Evolutionary conservation across 768 basidiomycete genomes (phyloP).

Genomic region (Mrakia blollopis): DNA sequence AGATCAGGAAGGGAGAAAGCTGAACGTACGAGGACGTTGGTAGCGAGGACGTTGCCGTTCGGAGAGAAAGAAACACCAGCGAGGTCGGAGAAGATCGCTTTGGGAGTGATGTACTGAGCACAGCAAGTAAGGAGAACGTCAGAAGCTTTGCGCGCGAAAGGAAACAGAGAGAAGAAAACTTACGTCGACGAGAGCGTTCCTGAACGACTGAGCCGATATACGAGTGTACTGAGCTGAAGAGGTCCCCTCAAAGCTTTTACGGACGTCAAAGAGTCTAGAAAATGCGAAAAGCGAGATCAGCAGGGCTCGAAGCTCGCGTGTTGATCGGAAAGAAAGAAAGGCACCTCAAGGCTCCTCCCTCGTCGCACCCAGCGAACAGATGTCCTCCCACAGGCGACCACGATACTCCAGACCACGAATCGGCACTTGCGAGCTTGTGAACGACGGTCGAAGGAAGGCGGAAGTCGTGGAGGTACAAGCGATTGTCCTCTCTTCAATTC

Average conservation of each 20-base stretch:
- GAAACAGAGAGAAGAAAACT: not conserved
- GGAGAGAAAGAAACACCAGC: conserved; percentile 6
- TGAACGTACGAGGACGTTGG: conserved; percentile 5
- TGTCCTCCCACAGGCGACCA: not conserved
- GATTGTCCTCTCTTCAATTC: not conserved
- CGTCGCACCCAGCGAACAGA: conserved; percentile 15
- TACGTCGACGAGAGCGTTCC: not conserved
- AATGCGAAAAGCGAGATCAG: not conserved
- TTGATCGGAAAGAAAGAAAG: not conserved
- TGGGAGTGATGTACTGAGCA: not conserved
- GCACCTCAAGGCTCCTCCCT: not conserved
- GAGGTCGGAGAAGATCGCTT: conserved; percentile 3
- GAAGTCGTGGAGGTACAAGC: conserved; percentile 2
- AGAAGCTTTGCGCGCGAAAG: no score
- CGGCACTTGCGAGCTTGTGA: not conserved
- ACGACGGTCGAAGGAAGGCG: conserved; percentile 3
- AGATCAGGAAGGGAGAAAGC: not conserved
- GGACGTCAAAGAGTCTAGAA: conserved; percentile 3
- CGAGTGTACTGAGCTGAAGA: not conserved
- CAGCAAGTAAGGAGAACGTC: no score
- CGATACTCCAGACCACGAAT: conserved; percentile 8
- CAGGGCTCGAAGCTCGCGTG: not conserved
- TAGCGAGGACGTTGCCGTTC: not conserved
- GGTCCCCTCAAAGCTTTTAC: conserved; percentile 3
- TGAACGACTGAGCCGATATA: not conserved